Evolutionary conservation across 148 eudicot species (phyloP), one percentile per base, ranked within the genome.

Genomic region (Camellia lanceoleosa): DNA sequence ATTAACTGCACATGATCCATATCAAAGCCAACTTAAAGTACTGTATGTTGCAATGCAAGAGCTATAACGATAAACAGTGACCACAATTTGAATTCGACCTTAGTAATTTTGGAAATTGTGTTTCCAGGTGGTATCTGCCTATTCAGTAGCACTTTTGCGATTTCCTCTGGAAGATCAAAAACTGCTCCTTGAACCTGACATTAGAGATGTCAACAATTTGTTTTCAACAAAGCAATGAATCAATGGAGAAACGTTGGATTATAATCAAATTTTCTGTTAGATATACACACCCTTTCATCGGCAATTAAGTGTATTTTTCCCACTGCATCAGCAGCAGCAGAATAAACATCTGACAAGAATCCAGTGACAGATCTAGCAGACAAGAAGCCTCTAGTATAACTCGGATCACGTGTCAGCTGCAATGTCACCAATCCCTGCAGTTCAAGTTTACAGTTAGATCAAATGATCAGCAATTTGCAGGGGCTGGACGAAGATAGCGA

Each of bases 151-250:
- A 92, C 91, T 83, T 91, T 93, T 20, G 98, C 97, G 54, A 93
- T 85, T 73, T 96, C 99, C 89, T 93, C 99, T 0, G 98, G 99
- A 80, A 96, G 98, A 89, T 96, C 99, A 82, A 96, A 96, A 72
- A 96, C 98, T 77, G 99, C 99, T 46, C 98, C 99, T 83, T 89
- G 94, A 79, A 91, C 84, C 99, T 96, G 88, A 76, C 63, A 83
- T 80, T 54, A 79, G 42, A 63, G 64, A 49, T 68, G 42, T 61
- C n/a, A 63, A 42, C 15, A 47, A 65, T 18, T 42, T 1, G 20
- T 38, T 30, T 66, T 15, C 71, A 5, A 67, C 13, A 20, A 19
- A 73, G 20, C 20, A 59, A 79, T 3, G 43, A 38, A 79, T 19
- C 74, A 81, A 71, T 14, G 69, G 41, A 76, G 68, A 58, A 55